Base-by-base conservation (phyloP, 768 basidiomycete genomes). In the Gyrodon lividus region DNA sequence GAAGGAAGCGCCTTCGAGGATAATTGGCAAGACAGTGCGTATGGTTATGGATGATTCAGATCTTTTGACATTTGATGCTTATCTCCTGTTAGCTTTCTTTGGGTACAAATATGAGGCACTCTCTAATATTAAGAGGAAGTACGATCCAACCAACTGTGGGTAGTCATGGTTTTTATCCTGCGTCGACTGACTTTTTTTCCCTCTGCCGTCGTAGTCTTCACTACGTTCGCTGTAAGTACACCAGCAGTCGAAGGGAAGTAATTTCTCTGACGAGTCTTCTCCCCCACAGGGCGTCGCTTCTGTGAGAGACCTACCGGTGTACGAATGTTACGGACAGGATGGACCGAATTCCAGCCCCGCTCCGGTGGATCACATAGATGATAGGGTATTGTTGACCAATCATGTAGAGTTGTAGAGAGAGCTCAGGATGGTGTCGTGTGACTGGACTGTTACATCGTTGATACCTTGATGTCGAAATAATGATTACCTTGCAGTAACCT, bases 101-200 rank as follows among this genome's bases (percentile, higher is more conserved):
- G 54, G 57, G 5, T 59, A 56, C 51, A 61, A 61, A 37, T 61
- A 61, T 41, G 6, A 26, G 12, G n/a, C 8, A 0, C 6, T 61
- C 8, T 51, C 50, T 6, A 26, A 41, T 16, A 61, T 61, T 6
- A 59, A 55, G 24, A 51, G 49, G 20, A 50, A 37, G 14, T 61
- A 59, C 10, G 60, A 62, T 22, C 49, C 54, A 3, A 12, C 13
- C 5, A 54, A 56, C 19, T 61, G 55, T 56, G 24, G 20, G 52
- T 49, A 22, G 30, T 6, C 16, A 30, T 30, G 7, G 14, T 24
- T 33, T 7, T 37, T 4, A 23, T 16, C 6, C 20, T 24, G 7
- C 2, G 10, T 14, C 30, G 23, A 40, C 22, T 17, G 13, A 30
- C 24, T 9, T 7, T 16, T 12, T 26, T n/a, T 31, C 5, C n/a